phyloP scores from a whole-genome alignment of 2,329 filamentous ascomycete genomes.

The Penicillium psychrosexuale region DNA sequence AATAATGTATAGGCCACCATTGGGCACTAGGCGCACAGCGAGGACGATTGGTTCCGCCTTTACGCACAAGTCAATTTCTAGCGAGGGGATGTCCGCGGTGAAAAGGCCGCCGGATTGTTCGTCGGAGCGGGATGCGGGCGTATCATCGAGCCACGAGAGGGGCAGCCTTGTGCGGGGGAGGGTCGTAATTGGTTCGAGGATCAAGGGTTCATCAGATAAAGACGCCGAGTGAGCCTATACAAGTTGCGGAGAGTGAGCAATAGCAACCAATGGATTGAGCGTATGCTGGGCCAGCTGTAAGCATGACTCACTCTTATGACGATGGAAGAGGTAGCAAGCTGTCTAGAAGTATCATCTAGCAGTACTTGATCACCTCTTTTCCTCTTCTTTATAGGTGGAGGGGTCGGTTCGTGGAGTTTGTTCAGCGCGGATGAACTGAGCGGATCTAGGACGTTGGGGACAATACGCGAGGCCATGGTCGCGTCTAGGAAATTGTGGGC shows the following conservation, averaged over 20 bases:
- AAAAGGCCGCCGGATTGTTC: constrained; percentile 39
- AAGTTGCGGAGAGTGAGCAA: constrained; percentile 6
- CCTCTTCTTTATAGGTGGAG: constrained; percentile 34
- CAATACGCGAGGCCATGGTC: constrained; percentile 39
- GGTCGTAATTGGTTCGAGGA: constrained; percentile 36
- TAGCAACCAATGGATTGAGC: neutral
- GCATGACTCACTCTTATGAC: constrained; percentile 33
- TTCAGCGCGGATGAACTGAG: constrained; percentile 34
- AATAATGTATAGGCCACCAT: constrained; percentile 36
- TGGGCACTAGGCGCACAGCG: constrained; percentile 29
- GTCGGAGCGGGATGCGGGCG: constrained; percentile 24
- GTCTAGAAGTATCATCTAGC: constrained; percentile 15
- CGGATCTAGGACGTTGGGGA: constrained; percentile 33
- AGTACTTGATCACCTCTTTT: constrained; percentile 24
- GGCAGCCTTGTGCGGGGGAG: constrained; percentile 39
- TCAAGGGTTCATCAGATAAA: constrained; percentile 34
- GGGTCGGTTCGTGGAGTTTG: constrained; percentile 24
- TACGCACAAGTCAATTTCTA: constrained; percentile 32
- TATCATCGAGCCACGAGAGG: constrained; percentile 42
- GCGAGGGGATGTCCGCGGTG: constrained; percentile 34
- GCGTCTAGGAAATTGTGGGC: constrained; percentile 21
- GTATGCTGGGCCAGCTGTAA: neutral
- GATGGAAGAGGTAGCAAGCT: constrained; percentile 25
- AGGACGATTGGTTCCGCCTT: constrained; percentile 32
- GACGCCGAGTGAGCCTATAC: constrained; percentile 37